Evolutionary conservation across 2,329 filamentous ascomycete genomes (phyloP).

Genomic region (Calonectria hongkongensis): DNA sequence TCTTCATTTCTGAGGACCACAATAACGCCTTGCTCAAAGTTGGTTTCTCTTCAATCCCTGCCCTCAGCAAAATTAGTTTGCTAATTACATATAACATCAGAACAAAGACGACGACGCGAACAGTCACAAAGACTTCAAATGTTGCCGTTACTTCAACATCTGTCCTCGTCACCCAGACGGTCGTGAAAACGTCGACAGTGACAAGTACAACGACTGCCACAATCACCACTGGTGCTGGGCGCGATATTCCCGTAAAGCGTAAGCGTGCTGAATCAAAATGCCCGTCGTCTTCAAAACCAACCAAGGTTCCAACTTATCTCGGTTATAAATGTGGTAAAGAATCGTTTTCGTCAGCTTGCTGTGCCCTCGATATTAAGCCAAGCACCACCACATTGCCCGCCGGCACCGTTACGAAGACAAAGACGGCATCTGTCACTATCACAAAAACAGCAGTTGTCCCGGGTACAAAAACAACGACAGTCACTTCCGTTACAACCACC

Average conservation of each 20-base stretch:
- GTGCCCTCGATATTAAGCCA: not conserved
- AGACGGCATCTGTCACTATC: not conserved
- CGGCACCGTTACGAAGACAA: not conserved
- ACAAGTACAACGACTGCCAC: not conserved
- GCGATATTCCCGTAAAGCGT: not conserved
- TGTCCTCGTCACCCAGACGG: not conserved
- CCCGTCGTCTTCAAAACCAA: not conserved
- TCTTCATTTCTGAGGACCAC: not conserved
- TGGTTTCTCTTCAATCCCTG: not conserved
- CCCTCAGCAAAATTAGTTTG: not conserved
- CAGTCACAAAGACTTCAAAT: not conserved
- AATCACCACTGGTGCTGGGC: not conserved
- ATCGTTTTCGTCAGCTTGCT: conserved; percentile 1
- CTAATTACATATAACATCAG: not conserved
- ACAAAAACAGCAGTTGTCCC: not conserved
- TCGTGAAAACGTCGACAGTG: not conserved
- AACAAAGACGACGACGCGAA: not conserved
- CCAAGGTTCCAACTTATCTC: not conserved
- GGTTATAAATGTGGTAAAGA: not conserved
- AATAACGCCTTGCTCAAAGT: not conserved
- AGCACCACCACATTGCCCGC: not conserved
- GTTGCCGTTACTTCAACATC: not conserved
- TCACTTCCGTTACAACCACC: not conserved
- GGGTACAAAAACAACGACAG: not conserved
- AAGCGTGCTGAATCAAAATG: not conserved